A percentile compares a stretch with the other conserved stretches of the same genome.
Conservation (phyloP, 169 alveolate genomes). For the Eimeria brunetti region DNA sequence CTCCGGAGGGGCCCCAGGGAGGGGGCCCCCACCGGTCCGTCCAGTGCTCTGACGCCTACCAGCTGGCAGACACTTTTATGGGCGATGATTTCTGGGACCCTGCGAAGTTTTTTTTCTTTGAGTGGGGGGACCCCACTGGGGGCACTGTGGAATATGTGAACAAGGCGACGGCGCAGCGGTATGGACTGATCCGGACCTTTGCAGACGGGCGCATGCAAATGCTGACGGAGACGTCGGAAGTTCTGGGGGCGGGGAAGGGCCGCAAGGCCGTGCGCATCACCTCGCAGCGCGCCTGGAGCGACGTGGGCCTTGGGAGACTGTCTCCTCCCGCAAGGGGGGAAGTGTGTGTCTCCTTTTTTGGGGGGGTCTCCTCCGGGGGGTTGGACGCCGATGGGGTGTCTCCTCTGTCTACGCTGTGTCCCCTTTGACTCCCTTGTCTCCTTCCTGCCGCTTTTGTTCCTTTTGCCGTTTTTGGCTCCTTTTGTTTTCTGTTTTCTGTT, state of each 20-base stretch:
- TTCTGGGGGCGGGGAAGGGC: neutral
- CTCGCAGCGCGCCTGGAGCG: constrained; percentile 8
- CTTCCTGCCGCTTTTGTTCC: neutral
- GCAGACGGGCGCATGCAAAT: constrained; percentile 12
- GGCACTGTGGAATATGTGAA: constrained; percentile 44
- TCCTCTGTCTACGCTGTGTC: neutral
- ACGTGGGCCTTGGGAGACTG: too few species aligned
- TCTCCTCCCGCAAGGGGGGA: neutral
- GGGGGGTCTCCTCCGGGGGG: too few species aligned
- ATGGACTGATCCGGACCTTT: neutral
- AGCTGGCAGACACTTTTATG: neutral
- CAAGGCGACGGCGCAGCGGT: neutral
- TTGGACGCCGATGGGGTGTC: neutral
- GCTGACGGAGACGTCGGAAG: constrained; percentile 10
- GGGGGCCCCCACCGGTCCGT: neutral
- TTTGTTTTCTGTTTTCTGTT: neutral
- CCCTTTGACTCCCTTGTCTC: neutral
- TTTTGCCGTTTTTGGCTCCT: neutral
- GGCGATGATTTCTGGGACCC: constrained; percentile 36
- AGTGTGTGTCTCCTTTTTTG: neutral
- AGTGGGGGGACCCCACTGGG: constrained; percentile 71
- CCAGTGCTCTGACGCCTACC: constrained; percentile 82
- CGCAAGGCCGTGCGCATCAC: constrained; percentile 54
- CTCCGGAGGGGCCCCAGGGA: neutral
- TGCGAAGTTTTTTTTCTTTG: constrained; percentile 14